A percentile compares a stretch with the other conserved stretches of the same genome.
Conservation (phyloP, 805 yeast species). For the Metschnikowia dekortorum region DNA sequence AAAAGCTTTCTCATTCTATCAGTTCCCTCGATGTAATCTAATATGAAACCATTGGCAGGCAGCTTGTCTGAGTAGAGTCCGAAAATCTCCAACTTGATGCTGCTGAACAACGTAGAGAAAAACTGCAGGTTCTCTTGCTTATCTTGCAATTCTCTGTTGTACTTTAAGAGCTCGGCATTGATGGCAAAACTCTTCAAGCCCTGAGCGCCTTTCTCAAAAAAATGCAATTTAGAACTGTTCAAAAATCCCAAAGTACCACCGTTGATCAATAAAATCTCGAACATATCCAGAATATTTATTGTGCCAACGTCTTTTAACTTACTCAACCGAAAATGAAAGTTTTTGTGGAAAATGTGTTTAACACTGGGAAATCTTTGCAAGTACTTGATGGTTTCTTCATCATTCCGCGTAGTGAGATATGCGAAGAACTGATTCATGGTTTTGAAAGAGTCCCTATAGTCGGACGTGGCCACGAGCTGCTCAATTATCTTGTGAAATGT, state of each 20-base stretch:
- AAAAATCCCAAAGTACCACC: conserved; percentile 33
- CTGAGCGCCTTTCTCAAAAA: conserved; percentile 33
- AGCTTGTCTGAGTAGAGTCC: conserved; percentile 24
- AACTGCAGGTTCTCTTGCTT: conserved; percentile 54
- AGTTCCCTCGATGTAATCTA: conserved; percentile 68
- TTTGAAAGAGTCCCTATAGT: conserved; percentile 12
- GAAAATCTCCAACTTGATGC: conserved; percentile 40
- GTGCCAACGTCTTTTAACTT: conserved; percentile 14
- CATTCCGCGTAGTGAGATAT: conserved; percentile 29
- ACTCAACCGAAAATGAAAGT: conserved; percentile 21
- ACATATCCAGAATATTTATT: conserved; percentile 24
- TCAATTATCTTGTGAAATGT: conserved; percentile 19
- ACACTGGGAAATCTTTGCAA: conserved; percentile 28
- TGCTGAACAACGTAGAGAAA: conserved; percentile 45
- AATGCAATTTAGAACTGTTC: conserved; percentile 31
- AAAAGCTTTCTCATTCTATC: conserved; percentile 64
- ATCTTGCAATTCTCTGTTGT: conserved; percentile 58
- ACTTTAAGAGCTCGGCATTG: conserved; percentile 44
- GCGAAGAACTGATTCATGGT: conserved; percentile 27
- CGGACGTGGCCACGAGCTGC: conserved; percentile 15
- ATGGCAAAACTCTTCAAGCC: conserved; percentile 32
- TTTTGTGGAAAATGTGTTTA: conserved; percentile 23
- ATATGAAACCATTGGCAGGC: conserved; percentile 34
- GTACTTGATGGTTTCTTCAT: conserved; percentile 31
- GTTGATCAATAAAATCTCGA: conserved; percentile 28